Percentiles rank a stretch among this genome's conserved stretches.
Evolutionary conservation across 2,329 filamentous ascomycete genomes (phyloP).

Genomic region (Aspergillus sp.): DNA sequence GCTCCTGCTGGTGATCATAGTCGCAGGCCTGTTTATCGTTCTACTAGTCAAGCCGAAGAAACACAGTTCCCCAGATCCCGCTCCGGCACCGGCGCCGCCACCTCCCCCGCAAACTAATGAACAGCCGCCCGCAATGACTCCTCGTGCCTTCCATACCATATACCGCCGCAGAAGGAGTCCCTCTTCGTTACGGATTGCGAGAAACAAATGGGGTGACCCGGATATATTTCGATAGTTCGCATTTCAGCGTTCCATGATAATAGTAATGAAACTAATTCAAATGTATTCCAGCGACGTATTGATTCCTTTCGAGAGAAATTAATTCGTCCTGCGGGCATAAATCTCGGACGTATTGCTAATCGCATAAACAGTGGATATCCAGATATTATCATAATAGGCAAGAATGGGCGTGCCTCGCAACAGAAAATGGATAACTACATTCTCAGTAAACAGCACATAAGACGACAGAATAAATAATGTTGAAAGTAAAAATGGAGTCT

Average conservation of each 20-base stretch:
- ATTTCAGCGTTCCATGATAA: slow-evolving; percentile 23
- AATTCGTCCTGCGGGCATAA: neutral
- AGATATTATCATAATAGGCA: slow-evolving; percentile 2
- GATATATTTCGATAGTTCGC: slow-evolving; percentile 37
- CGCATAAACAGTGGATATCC: neutral
- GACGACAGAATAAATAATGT: neutral
- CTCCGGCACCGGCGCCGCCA: slow-evolving; percentile 16
- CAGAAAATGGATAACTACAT: neutral
- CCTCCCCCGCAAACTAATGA: slow-evolving; percentile 26
- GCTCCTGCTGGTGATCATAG: slow-evolving; percentile 78
- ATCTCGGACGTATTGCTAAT: neutral
- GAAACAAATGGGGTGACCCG: slow-evolving; percentile 38
- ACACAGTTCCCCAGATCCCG: slow-evolving; percentile 22
- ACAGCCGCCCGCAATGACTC: slow-evolving; percentile 17
- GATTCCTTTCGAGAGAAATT: neutral
- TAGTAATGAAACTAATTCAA: slow-evolving; percentile 18
- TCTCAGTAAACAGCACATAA: neutral
- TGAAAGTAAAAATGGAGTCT: neutral
- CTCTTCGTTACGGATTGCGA: slow-evolving; percentile 25
- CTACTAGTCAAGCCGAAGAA: slow-evolving; percentile 75
- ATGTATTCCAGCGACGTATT: neutral
- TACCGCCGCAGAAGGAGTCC: slow-evolving; percentile 27
- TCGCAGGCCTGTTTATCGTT: slow-evolving; percentile 84
- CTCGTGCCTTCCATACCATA: slow-evolving; percentile 24
- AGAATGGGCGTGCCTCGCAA: neutral